A percentile compares a stretch with the other conserved stretches of the same genome.
phyloP scores from a whole-genome alignment of 2,329 filamentous ascomycete species.

The Paecilomyces fulvus region DNA sequence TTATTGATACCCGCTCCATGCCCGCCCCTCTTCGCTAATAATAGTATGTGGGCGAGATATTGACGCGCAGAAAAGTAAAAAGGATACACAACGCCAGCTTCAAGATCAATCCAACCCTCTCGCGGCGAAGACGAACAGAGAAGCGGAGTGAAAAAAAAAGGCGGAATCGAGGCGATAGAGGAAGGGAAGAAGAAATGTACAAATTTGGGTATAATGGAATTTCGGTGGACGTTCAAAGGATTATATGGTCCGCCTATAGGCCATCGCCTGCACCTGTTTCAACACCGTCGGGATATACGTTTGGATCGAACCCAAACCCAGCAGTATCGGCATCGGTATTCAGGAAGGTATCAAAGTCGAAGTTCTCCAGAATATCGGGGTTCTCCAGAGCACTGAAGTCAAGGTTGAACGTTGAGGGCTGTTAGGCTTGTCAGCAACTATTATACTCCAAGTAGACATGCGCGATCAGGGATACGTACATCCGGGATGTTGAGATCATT shows the following conservation, averaged over 20 bases:
- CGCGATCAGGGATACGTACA: constrained; percentile 18
- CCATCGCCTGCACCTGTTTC: constrained; percentile 33
- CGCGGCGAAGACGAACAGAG: constrained; percentile 5
- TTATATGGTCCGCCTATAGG: constrained; percentile 22
- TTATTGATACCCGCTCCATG: constrained; percentile 10
- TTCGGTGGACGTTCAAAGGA: background rate
- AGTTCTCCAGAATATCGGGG: constrained; percentile 43
- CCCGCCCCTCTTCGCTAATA: constrained; percentile 7
- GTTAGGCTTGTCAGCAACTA: background rate
- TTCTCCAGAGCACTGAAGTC: constrained; percentile 40
- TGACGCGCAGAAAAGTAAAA: constrained; percentile 11
- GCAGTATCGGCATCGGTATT: constrained; percentile 44
- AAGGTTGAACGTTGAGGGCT: constrained; percentile 23
- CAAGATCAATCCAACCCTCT: constrained; percentile 14
- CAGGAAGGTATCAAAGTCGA: constrained; percentile 60
- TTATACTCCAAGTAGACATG: background rate
- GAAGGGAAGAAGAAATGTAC: constrained; percentile 23
- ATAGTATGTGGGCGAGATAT: background rate
- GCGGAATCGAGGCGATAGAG: constrained; percentile 3
- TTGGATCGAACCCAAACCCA: constrained; percentile 36
- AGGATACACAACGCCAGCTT: constrained; percentile 29
- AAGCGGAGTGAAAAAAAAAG: constrained; percentile 9
- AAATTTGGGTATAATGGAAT: constrained; percentile 11
- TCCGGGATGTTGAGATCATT: constrained; percentile 28
- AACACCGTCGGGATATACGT: constrained; percentile 33